Percentiles rank a stretch among this genome's conserved stretches.
These are phyloP conservation scores for Pseudocercospora macadamiae DNA, from an alignment of 2,329 filamentous ascomycete genomes.

Conservation along the genomic window DNA sequence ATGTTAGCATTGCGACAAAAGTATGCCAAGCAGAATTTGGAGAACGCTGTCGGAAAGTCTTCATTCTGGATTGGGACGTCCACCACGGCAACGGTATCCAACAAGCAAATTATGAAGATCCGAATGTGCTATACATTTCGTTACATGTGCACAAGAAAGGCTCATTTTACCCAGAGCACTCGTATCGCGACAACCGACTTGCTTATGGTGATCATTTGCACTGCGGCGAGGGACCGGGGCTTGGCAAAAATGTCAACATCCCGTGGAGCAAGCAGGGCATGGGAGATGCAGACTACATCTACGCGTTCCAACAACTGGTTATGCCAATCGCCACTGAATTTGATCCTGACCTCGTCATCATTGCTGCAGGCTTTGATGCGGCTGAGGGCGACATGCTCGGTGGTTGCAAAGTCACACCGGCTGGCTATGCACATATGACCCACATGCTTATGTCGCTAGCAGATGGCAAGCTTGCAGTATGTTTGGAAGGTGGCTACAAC, in stretches of 20 bases:
- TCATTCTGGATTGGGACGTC: slow-evolving; percentile 89
- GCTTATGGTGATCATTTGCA: slow-evolving; percentile 62
- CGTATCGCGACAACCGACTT: slow-evolving; percentile 59
- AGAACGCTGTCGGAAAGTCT: slow-evolving; percentile 77
- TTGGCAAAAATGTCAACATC: slow-evolving; percentile 69
- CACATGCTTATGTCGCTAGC: slow-evolving; percentile 98
- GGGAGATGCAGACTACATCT: slow-evolving; percentile 96
- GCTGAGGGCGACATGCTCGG: slow-evolving; percentile 91
- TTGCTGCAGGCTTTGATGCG: slow-evolving; percentile 94
- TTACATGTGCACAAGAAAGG: slow-evolving; percentile 86
- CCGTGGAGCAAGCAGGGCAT: slow-evolving; percentile 73
- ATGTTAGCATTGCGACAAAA: slow-evolving; percentile 88
- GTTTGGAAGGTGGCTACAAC: slow-evolving; percentile 95
- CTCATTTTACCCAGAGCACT: slow-evolving; percentile 74
- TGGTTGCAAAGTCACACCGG: slow-evolving; percentile 86
- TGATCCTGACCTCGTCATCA: slow-evolving; percentile 89
- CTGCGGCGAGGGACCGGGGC: slow-evolving; percentile 60
- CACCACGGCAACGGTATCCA: slow-evolving; percentile 90
- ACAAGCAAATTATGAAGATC: slow-evolving; percentile 92
- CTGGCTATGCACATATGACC: slow-evolving; percentile 97
- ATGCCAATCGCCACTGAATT: slow-evolving; percentile 97
- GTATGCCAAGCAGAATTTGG: slow-evolving; percentile 83
- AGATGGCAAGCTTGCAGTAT: slow-evolving; percentile 85
- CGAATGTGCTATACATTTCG: slow-evolving; percentile 94
- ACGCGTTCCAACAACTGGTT: slow-evolving; percentile 91